Evolutionary conservation across 352 stramenopile species (phyloP).

Genomic region (Phytophthora pini): DNA sequence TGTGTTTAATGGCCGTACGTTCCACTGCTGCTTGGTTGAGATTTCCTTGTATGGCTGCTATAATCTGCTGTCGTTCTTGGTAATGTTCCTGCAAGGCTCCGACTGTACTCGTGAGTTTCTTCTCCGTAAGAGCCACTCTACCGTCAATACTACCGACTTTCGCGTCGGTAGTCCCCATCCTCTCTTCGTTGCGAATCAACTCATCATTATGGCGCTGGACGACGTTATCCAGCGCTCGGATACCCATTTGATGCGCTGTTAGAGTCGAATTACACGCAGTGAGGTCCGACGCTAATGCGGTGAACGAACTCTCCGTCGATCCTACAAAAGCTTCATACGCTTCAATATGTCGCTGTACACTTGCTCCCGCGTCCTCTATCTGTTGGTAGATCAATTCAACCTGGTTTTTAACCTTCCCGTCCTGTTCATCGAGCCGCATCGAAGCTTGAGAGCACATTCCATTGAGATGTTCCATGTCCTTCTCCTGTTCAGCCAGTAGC

Average conservation of each 20-base stretch:
- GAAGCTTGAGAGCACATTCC: conserved; percentile 32
- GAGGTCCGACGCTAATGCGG: conserved; percentile 37
- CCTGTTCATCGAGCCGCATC: conserved; percentile 32
- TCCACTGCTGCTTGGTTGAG: conserved; percentile 49
- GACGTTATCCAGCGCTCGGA: conserved; percentile 38
- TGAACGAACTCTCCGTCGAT: conserved; percentile 42
- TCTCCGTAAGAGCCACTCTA: conserved; percentile 49
- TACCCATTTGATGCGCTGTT: conserved; percentile 38
- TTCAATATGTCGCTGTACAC: conserved; percentile 23
- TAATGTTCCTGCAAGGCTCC: conserved; percentile 51
- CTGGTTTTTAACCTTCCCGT: conserved; percentile 29
- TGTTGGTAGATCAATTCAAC: conserved; percentile 35
- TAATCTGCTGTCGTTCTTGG: conserved; percentile 46
- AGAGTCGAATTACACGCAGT: conserved; percentile 34
- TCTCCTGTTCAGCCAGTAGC: conserved; percentile 31
- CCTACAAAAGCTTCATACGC: conserved; percentile 34
- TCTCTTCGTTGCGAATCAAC: conserved; percentile 39
- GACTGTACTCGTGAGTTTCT: conserved; percentile 44
- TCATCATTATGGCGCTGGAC: conserved; percentile 44
- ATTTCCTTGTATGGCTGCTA: conserved; percentile 28
- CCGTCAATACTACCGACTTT: conserved; percentile 47
- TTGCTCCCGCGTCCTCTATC: conserved; percentile 13
- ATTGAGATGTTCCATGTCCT: conserved; percentile 44
- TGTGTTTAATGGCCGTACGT: conserved; percentile 47
- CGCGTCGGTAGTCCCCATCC: conserved; percentile 35